Conservation (phyloP, 441 rosid species). For the Jatropha podagrica region DNA sequence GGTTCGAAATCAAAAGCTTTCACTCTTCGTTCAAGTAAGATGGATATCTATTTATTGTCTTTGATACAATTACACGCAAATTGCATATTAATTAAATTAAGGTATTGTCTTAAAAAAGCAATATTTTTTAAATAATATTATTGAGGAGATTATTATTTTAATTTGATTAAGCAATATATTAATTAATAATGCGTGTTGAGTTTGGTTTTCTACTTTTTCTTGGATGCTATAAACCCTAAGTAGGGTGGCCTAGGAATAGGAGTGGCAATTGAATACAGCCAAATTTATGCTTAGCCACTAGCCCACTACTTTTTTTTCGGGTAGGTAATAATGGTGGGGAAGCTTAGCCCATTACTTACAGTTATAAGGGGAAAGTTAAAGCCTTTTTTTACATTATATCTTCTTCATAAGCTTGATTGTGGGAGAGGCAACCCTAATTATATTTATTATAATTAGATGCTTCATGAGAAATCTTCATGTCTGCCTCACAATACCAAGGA, state of each 20-base stretch:
- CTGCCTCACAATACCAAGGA: not conserved
- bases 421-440: not conserved
- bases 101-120: not conserved
- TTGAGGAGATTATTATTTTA: too few relatives aligned
- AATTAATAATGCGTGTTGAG: not conserved
- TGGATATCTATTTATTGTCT: not conserved
- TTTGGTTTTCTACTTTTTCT: conserved; percentile 24
- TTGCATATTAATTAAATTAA: not conserved
- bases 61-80: not conserved
- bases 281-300: not conserved
- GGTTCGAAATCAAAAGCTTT: too few relatives aligned
- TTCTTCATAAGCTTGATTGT: not conserved
- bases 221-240: conserved; percentile 31
- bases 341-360: conserved; percentile 20
- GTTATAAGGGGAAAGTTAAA: not conserved
- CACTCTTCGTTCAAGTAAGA: too few relatives aligned
- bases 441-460: not conserved
- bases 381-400: not conserved
- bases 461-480: not conserved
- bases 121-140: not conserved
- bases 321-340: conserved; percentile 36
- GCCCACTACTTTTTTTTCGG: conserved; percentile 27
- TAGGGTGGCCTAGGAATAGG: conserved; percentile 14
- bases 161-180: not conserved
- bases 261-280: conserved; percentile 16